Evolutionary conservation across 257 asterid species (phyloP).

Genomic region (Solanum ossicruentum): DNA sequence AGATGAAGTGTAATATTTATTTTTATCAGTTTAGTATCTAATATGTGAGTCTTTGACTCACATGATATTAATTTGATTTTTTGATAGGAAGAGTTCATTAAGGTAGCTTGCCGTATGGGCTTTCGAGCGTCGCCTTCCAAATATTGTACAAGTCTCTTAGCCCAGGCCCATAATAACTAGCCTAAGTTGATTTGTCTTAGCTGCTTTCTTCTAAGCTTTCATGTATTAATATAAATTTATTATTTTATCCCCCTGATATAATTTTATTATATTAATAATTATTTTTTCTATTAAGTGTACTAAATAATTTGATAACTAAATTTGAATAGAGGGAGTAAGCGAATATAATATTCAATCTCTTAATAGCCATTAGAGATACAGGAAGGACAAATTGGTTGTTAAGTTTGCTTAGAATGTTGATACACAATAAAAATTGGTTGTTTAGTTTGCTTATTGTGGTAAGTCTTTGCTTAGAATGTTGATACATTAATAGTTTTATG

Average conservation of each 20-base stretch:
- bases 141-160: not conserved
- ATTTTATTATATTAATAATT: no score
- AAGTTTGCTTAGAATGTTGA: not conserved
- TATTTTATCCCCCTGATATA: no score
- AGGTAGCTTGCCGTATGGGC: no score
- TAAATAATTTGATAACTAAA: no score
- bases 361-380: not conserved
- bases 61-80: no score
- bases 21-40: constrained; percentile 24
- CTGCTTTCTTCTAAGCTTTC: no score
- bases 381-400: not conserved
- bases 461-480: not conserved
- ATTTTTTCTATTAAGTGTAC: no score
- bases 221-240: no score
- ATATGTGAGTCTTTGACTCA: not conserved
- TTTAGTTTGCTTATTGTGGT: not conserved
- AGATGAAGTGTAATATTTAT: constrained; percentile 29
- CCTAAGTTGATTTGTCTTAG: no score
- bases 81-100: no score
- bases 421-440: not conserved
- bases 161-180: not conserved
- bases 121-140: not conserved
- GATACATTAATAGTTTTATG: not conserved
- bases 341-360: not conserved
- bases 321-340: no score